Percentiles rank a stretch among this genome's conserved stretches.
These are phyloP conservation scores for Puccinia horiana DNA, from an alignment of 1,284 basidiomycete species.

Conservation along the genomic window DNA sequence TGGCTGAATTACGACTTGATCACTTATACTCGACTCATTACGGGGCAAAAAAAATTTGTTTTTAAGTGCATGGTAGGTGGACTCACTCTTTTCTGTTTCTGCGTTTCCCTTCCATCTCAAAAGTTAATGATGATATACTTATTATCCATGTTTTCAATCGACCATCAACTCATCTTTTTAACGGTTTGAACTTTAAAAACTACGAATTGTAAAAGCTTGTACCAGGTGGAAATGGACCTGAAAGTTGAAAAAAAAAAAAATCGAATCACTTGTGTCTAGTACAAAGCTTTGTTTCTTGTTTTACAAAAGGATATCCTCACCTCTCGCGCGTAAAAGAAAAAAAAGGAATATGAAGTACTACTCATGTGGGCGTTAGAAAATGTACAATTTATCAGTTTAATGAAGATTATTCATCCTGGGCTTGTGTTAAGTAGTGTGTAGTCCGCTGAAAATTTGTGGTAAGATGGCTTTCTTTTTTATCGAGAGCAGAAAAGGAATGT, in stretches of 20 bases:
- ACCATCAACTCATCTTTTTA: not conserved
- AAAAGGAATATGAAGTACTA: not conserved
- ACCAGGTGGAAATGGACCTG: conserved; percentile 48
- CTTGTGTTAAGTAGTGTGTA: no score
- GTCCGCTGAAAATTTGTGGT: no score
- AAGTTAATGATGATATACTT: not conserved
- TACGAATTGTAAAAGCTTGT: conserved; percentile 30
- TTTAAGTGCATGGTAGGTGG: conserved; percentile 42
- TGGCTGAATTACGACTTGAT: not conserved
- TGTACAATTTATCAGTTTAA: no score
- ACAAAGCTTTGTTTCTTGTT: not conserved
- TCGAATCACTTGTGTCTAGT: not conserved
- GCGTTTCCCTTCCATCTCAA: not conserved
- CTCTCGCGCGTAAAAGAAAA: not conserved
- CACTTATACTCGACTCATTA: not conserved
- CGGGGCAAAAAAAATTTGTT: not conserved
- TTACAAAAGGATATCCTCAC: not conserved
- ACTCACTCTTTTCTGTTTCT: not conserved
- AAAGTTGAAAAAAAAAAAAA: not conserved
- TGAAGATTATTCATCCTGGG: no score
- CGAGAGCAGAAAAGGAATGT: no score
- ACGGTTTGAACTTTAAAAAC: not conserved
- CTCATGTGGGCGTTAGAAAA: no score
- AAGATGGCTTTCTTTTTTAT: no score
- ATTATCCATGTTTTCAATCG: not conserved